These are phyloP conservation scores for Golubevia pallescens DNA, from an alignment of 1,284 basidiomycete genomes.

Conservation along the genomic window DNA sequence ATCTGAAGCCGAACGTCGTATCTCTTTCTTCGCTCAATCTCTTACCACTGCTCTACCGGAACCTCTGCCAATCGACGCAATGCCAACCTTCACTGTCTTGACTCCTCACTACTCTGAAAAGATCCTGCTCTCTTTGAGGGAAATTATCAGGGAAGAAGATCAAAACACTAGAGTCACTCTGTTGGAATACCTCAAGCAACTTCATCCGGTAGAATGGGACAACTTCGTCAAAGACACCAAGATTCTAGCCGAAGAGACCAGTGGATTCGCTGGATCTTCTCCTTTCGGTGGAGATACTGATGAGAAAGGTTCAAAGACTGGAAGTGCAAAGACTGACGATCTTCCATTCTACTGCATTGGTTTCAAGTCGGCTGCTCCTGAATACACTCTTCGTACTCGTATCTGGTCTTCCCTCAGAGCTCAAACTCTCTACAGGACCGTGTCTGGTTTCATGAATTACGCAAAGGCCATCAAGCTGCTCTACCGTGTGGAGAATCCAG, in stretches of 20 bases:
- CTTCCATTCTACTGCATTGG: constrained; percentile 98
- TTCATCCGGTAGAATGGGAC: constrained; percentile 98
- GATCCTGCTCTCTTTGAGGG: constrained; percentile 62
- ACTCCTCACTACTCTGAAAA: constrained; percentile 64
- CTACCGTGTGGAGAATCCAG: constrained; percentile 98
- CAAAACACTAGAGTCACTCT: constrained; percentile 64
- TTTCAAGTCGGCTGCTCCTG: constrained; percentile 97
- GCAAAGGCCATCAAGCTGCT: constrained; percentile 99
- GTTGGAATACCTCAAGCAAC: constrained; percentile 85
- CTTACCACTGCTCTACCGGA: constrained; percentile 59
- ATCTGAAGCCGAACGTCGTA: constrained; percentile 63
- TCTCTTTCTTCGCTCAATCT: constrained; percentile 64
- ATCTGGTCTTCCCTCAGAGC: constrained; percentile 99
- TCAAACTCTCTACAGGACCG: constrained; percentile 96
- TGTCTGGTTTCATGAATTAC: constrained; percentile 99
- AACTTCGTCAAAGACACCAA: constrained; percentile 99
- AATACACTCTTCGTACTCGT: constrained; percentile 96
- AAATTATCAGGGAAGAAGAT: constrained; percentile 64
- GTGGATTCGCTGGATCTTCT: constrained; percentile 77
- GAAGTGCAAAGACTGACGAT: constrained; percentile 73
- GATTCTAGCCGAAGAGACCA: constrained; percentile 94
- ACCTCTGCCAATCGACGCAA: constrained; percentile 61
- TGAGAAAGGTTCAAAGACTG: constrained; percentile 52
- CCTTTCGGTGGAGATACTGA: constrained; percentile 74
- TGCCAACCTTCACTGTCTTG: constrained; percentile 64